Base-by-base conservation (phyloP, 768 basidiomycete species). In the Russula emetica region DNA sequence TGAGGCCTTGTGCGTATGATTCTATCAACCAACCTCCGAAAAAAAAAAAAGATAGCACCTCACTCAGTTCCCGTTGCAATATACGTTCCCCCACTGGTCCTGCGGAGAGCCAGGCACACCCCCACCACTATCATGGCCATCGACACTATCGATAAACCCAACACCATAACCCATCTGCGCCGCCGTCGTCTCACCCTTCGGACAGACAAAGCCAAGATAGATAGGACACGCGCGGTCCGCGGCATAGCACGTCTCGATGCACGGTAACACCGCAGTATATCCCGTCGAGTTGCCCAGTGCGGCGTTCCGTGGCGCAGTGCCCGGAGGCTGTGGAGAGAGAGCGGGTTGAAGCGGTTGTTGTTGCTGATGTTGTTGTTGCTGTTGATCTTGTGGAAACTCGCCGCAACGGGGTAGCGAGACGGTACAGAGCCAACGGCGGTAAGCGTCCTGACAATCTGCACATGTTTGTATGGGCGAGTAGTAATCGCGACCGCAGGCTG, bases 401-500 rank as follows among this genome's bases (percentile, higher is more conserved):
- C 81, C 79, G 65, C 92, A 94, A 28, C 92, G 83, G 16, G 90
- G 83, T 70, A 95, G 81, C 10, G 85, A 83, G 18, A 87, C 75
- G 24, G 83, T 72, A 74, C 93, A 95, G 38, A 90, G 80, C 91
- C 91, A 95, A 38, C 76, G 78, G 38, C 87, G 81, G 72, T 94
- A 95, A 26, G 83, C 84, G 24, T 73, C 73, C 66, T 86, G 82
- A 69, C 92, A 94, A 72, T 90, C 86, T 16, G 82, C 79, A 70
- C 93, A 95, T 4, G 84, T 83, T 30, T 89, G 83, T 24, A 93
- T 73, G 0, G 88, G 87, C 7, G 90, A 92, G 75, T 92, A 95
- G 60, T 78, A 70, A 70, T 93, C 91, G 32, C 89, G 82, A 20
- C 90, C 89, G 71, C 93, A 94, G 1, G 90, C 82, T 64, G 86